Conservation (phyloP, 1,284 basidiomycete species). For the Peniophora sp. region DNA sequence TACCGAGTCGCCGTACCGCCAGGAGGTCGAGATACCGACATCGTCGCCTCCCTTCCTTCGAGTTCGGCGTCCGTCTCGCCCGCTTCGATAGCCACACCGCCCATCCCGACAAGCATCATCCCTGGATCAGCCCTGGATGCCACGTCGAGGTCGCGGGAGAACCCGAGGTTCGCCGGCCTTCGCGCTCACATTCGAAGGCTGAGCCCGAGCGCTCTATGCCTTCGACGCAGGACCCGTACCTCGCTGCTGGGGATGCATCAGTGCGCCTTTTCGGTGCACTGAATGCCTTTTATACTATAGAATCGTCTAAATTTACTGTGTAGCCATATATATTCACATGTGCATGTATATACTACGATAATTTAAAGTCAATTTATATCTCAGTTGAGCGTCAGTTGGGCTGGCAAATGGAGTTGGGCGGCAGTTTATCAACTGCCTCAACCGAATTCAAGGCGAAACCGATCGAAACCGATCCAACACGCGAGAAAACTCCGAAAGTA, state of each 20-base stretch:
- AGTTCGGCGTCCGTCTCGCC: conserved; percentile 41
- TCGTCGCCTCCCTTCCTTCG: conserved; percentile 30
- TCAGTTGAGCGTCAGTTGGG: too few relatives aligned
- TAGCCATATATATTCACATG: too few relatives aligned
- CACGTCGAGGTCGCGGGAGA: conserved; percentile 32
- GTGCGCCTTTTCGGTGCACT: not conserved
- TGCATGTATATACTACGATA: too few relatives aligned
- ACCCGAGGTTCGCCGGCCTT: not conserved
- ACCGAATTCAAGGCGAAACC: too few relatives aligned
- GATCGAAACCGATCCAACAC: too few relatives aligned
- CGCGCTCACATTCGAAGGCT: not conserved
- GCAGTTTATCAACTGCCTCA: too few relatives aligned
- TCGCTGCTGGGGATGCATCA: not conserved
- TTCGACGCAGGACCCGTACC: not conserved
- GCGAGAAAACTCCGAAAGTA: too few relatives aligned
- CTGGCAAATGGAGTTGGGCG: too few relatives aligned
- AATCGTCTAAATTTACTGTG: too few relatives aligned
- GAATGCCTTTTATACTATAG: too few relatives aligned
- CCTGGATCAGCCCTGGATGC: too few relatives aligned
- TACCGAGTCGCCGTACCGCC: not conserved
- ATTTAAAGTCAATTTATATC: too few relatives aligned
- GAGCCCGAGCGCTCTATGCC: not conserved
- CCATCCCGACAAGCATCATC: conserved; percentile 36
- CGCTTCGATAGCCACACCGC: conserved; percentile 43
- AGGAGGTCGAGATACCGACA: conserved; percentile 1